Percentiles rank a stretch among this genome's conserved stretches.
Conservation (phyloP, 2,329 filamentous ascomycete genomes). For the Orbilia quercus region DNA sequence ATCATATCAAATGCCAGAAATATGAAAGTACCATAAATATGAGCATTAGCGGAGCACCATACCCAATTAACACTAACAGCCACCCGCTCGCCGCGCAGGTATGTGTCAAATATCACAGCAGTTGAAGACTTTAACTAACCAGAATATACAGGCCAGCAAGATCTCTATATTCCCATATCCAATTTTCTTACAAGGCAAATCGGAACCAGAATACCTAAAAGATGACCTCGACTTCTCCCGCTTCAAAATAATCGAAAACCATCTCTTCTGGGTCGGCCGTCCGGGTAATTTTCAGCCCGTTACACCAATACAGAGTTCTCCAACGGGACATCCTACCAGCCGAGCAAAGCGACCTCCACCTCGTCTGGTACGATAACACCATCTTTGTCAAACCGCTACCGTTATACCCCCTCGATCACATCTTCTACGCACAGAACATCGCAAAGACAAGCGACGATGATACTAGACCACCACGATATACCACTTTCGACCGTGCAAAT, state of each 20-base stretch:
- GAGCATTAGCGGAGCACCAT: constrained; percentile 1
- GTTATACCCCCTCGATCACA: constrained; percentile 59
- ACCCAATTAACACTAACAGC: background rate
- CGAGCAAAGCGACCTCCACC: constrained; percentile 62
- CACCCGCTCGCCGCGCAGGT: constrained; percentile 1
- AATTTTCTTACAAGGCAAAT: background rate
- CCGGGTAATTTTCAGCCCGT: constrained; percentile 5
- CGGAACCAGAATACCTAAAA: background rate
- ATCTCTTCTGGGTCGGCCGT: constrained; percentile 13
- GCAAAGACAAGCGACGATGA: too few relatives aligned
- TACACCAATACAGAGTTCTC: constrained; percentile 1
- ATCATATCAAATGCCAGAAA: too few relatives aligned
- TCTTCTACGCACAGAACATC: constrained; percentile 58
- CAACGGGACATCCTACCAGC: constrained; percentile 61
- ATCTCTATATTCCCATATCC: background rate
- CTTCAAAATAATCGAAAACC: background rate
- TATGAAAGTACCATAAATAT: background rate
- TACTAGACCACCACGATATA: too few relatives aligned
- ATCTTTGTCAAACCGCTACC: constrained; percentile 63
- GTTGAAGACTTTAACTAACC: too few relatives aligned
- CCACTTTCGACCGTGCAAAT: too few relatives aligned
- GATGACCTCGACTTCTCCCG: constrained; percentile 18
- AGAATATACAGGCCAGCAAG: too few relatives aligned
- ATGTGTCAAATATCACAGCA: background rate
- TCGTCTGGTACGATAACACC: constrained; percentile 61